These are phyloP conservation scores for Solanum hybrid DNA, from an alignment of 305 asterid genomes.

Conservation along the genomic window DNA sequence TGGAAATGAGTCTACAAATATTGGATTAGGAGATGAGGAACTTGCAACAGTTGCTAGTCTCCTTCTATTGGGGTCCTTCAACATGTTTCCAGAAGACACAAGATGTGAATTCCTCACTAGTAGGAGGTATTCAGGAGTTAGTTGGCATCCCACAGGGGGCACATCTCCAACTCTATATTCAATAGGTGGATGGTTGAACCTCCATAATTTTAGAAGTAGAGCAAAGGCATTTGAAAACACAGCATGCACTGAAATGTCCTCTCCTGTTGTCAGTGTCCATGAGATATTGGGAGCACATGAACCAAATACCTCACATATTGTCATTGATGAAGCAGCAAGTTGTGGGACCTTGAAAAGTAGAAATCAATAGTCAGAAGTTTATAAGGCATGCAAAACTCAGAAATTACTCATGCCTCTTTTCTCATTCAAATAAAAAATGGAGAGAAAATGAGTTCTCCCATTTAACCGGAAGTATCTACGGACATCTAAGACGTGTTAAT, in stretches of 20 bases:
- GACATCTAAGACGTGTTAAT: neutral
- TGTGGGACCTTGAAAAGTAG: slow-evolving; percentile 72
- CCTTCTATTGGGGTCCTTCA: slow-evolving; percentile 70
- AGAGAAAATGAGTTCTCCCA: neutral
- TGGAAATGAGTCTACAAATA: slow-evolving; percentile 95
- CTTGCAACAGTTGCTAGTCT: slow-evolving; percentile 67
- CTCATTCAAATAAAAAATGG: neutral
- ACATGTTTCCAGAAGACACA: slow-evolving; percentile 42
- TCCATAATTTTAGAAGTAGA: slow-evolving; percentile 86
- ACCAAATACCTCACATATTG: slow-evolving; percentile 88
- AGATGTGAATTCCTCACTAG: slow-evolving; percentile 70
- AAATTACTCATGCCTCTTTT: neutral
- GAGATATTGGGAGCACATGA: slow-evolving; percentile 69
- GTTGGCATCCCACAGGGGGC: slow-evolving; percentile 91
- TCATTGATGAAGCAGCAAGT: slow-evolving; percentile 88
- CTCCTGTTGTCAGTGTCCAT: slow-evolving; percentile 66
- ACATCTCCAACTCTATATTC: slow-evolving; percentile 93
- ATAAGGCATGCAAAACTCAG: neutral
- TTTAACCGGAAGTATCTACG: neutral
- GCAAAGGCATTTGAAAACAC: slow-evolving; percentile 96
- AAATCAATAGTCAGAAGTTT: neutral
- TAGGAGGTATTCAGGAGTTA: slow-evolving; percentile 93
- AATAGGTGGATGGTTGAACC: slow-evolving; percentile 88
- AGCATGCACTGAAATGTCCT: slow-evolving; percentile 73
- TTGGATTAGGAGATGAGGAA: slow-evolving; percentile 61